Conservation (phyloP, 2,329 filamentous ascomycete species). For the Lachnellula suecica region DNA sequence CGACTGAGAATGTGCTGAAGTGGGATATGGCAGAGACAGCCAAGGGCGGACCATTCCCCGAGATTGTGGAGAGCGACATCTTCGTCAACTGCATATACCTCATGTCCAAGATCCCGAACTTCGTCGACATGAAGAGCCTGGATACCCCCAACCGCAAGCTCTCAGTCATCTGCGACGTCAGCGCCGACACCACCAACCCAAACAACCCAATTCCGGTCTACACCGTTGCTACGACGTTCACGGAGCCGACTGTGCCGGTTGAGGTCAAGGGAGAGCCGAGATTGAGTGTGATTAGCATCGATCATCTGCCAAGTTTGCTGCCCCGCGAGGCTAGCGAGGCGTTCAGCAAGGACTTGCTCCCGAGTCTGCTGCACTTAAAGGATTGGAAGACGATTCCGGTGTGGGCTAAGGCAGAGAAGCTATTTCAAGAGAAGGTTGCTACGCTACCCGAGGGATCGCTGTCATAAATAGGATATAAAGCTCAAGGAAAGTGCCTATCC, state of each 20-base stretch:
- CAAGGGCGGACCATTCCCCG: slow-evolving; percentile 68
- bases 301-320: slow-evolving; percentile 80
- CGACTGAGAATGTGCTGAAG: slow-evolving; percentile 63
- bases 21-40: slow-evolving; percentile 79
- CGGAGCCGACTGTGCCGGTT: slow-evolving; percentile 80
- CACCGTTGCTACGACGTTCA: slow-evolving; percentile 80
- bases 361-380: slow-evolving; percentile 75
- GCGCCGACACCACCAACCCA: slow-evolving; percentile 71
- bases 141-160: slow-evolving; percentile 68
- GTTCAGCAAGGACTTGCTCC: slow-evolving; percentile 77
- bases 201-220: slow-evolving; percentile 75
- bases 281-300: slow-evolving; percentile 83
- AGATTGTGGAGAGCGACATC: slow-evolving; percentile 74
- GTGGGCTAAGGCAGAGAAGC: slow-evolving; percentile 82
- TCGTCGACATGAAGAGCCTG: slow-evolving; percentile 72
- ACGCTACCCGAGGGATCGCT: slow-evolving; percentile 51
- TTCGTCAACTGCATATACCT: slow-evolving; percentile 91
- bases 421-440: slow-evolving; percentile 80
- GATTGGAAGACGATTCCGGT: slow-evolving; percentile 71
- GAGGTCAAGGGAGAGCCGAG: slow-evolving; percentile 51
- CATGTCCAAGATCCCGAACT: slow-evolving; percentile 73
- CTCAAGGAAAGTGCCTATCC: neutral
- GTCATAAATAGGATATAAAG: neutral
- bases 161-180: slow-evolving; percentile 78
- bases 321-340: slow-evolving; percentile 85